phyloP scores from a whole-genome alignment of 164 flowering plant genomes.

The grape (Vitis vinifera) region ASM3070453v1 NC_081807.1:1407001-1407500 shows the following conservation, averaged over 20 bases:
- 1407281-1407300: neutral
- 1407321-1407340: too few species aligned
- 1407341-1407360: neutral
- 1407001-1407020: too few species aligned
- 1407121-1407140: neutral
- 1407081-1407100: too few species aligned
- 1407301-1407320: too few species aligned
- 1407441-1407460: neutral
- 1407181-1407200: neutral
- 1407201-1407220: neutral
- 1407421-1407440: conserved; percentile 7
- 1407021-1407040: too few species aligned
- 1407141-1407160: neutral
- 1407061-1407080: too few species aligned
- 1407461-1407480: conserved; percentile 19
- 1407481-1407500: conserved; percentile 21
- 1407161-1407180: neutral
- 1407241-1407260: neutral
- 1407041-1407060: too few species aligned
- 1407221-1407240: neutral
- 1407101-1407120: neutral
- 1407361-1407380: conserved; percentile 2
- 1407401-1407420: conserved; percentile 12
- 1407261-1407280: neutral
- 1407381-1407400: conserved; percentile 4